These are phyloP conservation scores for Elsinoe ampelina DNA, from an alignment of 2,329 filamentous ascomycete genomes.

Conservation along the genomic window DNA sequence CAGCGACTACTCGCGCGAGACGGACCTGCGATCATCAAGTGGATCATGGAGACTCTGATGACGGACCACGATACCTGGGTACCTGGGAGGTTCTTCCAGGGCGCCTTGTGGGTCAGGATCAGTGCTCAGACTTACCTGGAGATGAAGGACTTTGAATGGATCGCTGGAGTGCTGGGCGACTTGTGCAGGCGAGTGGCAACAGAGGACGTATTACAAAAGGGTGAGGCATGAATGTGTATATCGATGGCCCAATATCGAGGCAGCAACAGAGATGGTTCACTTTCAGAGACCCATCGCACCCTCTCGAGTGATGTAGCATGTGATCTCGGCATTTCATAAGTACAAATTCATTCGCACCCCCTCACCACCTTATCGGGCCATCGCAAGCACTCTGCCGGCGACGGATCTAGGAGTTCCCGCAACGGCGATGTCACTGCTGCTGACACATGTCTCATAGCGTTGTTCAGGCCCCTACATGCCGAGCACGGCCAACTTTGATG, in stretches of 20 bases:
- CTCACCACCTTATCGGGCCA: no score
- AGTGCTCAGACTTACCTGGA: conserved; percentile 11
- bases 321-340: no score
- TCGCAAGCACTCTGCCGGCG: no score
- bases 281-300: no score
- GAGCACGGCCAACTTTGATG: no score
- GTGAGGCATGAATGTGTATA: not conserved
- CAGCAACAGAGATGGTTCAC: no score
- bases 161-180: not conserved
- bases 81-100: conserved; percentile 3
- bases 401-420: no score
- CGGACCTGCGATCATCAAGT: not conserved
- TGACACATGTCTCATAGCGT: no score
- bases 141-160: conserved; percentile 5
- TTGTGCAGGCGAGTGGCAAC: not conserved
- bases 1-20: not conserved
- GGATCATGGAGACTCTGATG: conserved; percentile 12
- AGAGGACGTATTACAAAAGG: not conserved
- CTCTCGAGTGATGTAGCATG: no score
- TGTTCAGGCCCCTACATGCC: no score
- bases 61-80: conserved; percentile 5
- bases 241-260: not conserved
- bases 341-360: no score
- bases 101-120: conserved; percentile 6
- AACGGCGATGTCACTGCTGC: no score